These are phyloP conservation scores for Aspergillus jensenii DNA, from an alignment of 2,329 filamentous ascomycete species.

Conservation along the genomic window DNA sequence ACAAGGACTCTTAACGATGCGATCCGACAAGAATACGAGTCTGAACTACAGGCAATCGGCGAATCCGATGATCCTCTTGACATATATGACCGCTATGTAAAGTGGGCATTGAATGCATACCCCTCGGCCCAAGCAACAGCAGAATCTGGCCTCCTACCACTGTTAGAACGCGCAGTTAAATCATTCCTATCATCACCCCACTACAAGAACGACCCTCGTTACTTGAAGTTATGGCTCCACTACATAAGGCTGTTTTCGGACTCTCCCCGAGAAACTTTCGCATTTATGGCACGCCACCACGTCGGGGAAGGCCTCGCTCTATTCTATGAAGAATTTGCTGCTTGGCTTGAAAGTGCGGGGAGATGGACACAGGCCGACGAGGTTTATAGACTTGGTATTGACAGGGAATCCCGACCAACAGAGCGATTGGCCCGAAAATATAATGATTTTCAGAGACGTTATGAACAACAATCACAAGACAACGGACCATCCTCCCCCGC, in stretches of 20 bases:
- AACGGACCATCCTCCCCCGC: constrained; percentile 80
- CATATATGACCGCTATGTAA: constrained; percentile 92
- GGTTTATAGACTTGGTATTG: constrained; percentile 85
- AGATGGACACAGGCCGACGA: constrained; percentile 92
- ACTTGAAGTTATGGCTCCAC: constrained; percentile 88
- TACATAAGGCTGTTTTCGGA: constrained; percentile 94
- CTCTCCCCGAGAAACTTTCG: constrained; percentile 86
- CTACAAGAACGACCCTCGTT: constrained; percentile 94
- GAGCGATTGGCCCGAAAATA: constrained; percentile 85
- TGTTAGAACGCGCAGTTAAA: constrained; percentile 92
- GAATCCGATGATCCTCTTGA: constrained; percentile 96
- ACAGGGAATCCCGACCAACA: constrained; percentile 79
- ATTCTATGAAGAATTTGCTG: constrained; percentile 96
- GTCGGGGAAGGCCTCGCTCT: constrained; percentile 85
- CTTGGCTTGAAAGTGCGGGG: constrained; percentile 81
- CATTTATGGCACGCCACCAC: constrained; percentile 83
- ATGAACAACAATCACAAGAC: constrained; percentile 64
- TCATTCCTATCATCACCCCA: constrained; percentile 79
- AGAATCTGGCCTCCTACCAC: constrained; percentile 81
- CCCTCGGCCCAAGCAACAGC: constrained; percentile 89
- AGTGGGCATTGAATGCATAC: constrained; percentile 94
- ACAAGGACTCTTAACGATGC: constrained; percentile 76
- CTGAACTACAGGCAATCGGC: constrained; percentile 71
- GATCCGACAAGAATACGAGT: constrained; percentile 80
- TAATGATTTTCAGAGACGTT: constrained; percentile 82